Base-by-base conservation (phyloP, 75 land plant genomes). In the Cunninghamia lanceolata region DNA sequence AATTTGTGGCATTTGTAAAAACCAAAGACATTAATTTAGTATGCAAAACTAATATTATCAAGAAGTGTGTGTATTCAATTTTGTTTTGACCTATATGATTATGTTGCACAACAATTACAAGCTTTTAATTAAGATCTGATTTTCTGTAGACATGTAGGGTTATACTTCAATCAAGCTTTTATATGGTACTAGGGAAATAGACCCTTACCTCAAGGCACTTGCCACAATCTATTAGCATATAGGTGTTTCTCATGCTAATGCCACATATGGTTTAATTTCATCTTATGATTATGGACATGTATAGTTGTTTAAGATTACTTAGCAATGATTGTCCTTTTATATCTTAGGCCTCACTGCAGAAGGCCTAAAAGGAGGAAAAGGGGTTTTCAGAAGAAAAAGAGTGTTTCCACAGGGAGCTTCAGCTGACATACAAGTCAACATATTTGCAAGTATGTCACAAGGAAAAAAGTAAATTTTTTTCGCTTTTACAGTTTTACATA, bases 391-490 rank as follows among this genome's bases (percentile, higher is more conserved):
- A 89, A 39, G 99, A 98, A 81, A 89, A 89, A 79, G 90, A 84
- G 4, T 85, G 88, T 59, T 84, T 98, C 25, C 93, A 93, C 53
- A 83, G 43, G 30, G 98, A 96, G 81, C 83, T 98, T 68, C 98
- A 93, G 82, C 92, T 96, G 35, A 86, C 89, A 21, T 84, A 53
- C 43, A 96, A 92, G 71, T 78, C 94, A 54, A 84, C 86, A 76
- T 89, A 89, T 3, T 89, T 98, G 46, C 98, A 98, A 98, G 99
- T 96, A 87, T 42, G 63, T 30, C 28, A 78, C 2, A 34, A 30
- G 76, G 32, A 83, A 77, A 77, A 77, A 14, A 28, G 21, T 77
- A 7, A 39, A n/a, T n/a, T 40, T 66, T n/a, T 77, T 77, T 77
- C 1, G 17, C 0, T 39, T 6, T 77, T 25, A 9, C 8, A 5